phyloP scores from a whole-genome alignment of 2,329 filamentous ascomycete species.

The Plectosphaerella sp. region DNA sequence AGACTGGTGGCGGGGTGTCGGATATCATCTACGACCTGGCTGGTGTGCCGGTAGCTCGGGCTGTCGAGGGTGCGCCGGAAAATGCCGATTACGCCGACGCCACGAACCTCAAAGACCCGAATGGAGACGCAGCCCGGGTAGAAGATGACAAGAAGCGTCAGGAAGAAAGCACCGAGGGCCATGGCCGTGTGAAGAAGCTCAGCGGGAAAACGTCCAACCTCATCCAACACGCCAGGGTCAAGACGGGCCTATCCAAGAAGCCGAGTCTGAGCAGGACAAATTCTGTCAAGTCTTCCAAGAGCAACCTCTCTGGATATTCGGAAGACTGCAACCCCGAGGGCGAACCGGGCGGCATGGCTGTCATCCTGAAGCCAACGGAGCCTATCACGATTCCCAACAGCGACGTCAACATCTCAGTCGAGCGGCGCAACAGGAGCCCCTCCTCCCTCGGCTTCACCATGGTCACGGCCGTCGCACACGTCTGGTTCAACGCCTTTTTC shows the following conservation, averaged over 20 bases:
- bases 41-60: constrained; percentile 19
- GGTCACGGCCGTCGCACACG: constrained; percentile 88
- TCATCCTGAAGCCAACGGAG: constrained; percentile 70
- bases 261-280: constrained; percentile 5
- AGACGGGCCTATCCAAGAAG: neutral
- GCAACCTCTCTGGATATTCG: constrained; percentile 2
- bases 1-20: constrained; percentile 41
- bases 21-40: constrained; percentile 53
- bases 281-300: constrained; percentile 1
- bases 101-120: constrained; percentile 11
- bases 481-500: constrained; percentile 96
- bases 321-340: constrained; percentile 3
- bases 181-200: constrained; percentile 6
- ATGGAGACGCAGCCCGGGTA: neutral
- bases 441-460: constrained; percentile 79
- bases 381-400: constrained; percentile 71
- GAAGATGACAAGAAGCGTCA: neutral
- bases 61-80: constrained; percentile 8
- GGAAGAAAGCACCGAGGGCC: neutral
- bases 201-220: constrained; percentile 21
- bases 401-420: constrained; percentile 87
- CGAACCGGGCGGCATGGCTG: constrained; percentile 62
- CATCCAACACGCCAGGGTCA: constrained; percentile 15
- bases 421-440: constrained; percentile 75
- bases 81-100: constrained; percentile 16